These are phyloP conservation scores for Solanum gracilifrons DNA, from an alignment of 257 asterid species.

Conservation along the genomic window DNA sequence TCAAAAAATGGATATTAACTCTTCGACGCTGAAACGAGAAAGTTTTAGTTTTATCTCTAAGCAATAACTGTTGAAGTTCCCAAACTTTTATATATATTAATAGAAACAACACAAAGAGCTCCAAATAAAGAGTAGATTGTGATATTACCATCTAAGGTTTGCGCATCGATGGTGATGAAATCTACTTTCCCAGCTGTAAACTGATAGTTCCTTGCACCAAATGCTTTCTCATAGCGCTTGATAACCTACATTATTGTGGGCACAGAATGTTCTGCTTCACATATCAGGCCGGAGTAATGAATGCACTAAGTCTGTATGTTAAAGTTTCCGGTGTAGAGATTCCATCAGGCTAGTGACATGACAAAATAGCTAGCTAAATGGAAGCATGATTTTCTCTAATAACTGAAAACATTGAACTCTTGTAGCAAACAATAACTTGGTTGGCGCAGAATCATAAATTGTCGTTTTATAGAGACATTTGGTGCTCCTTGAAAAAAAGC, in stretches of 20 bases:
- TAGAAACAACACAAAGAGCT: neutral
- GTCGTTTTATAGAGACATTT: neutral
- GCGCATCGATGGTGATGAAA: constrained; percentile 74
- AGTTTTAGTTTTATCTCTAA: neutral
- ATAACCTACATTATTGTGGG: constrained; percentile 34
- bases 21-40: neutral
- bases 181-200: constrained; percentile 66
- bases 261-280: neutral
- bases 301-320: too few relatives aligned
- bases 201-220: constrained; percentile 69
- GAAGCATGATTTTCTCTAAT: neutral
- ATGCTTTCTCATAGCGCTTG: constrained; percentile 63
- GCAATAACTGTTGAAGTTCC: neutral
- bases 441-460: neutral
- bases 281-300: too few relatives aligned
- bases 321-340: too few relatives aligned
- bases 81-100: neutral
- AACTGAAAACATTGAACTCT: neutral
- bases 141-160: constrained; percentile 74
- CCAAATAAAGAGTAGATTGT: neutral
- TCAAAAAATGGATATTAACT: neutral
- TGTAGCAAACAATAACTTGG: neutral
- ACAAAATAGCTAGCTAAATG: neutral
- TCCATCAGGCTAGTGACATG: neutral
- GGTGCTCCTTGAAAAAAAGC: neutral